Base-by-base conservation (phyloP, 441 rosid species). In the Euphorbia schlechtendalii region DNA sequence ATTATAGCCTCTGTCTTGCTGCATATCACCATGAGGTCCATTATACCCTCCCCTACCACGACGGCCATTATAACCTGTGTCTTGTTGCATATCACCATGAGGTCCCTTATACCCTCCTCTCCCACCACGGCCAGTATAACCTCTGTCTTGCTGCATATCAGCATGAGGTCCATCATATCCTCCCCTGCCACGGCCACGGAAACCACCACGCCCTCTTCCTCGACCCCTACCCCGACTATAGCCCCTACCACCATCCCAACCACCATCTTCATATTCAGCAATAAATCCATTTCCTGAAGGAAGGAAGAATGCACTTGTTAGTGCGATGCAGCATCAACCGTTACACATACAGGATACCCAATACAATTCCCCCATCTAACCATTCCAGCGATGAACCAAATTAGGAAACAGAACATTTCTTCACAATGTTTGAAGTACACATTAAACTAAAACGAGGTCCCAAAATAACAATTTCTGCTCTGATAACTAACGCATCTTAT, bases 161-260 rank as follows among this genome's bases (percentile, higher is more conserved):
- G 40, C 40, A 36, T 36, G 40, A 36, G 40, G 40, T 36, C 40
- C 40, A 36, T 36, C 9, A 36, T 36, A 36, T 54, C 92, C 90
- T 69, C 92, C 96, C 66, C 96, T 81, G 58, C 92, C 92, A 36
- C 89, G 89, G 70, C 97, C 88, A 57, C 92, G 86, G 40, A 36
- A 36, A 79, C 70, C 82, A 65, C 84, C 70, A 60, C 85, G 82
- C 52, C 96, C 90, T 82, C 96, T 84, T 34, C 94, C 94, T 11
- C 94, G 81, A 64, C 92, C 97, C 72, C 98, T 78, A 61, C 91
- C 94, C 77, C 98, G 81, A 46, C 68, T 52, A 74, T 78, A 78
- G 51, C 82, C 82, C 69, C 80, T 77, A 73, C 79, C 80, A 63
- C 73, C 78, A 58, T 92, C 96, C 85, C 81, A 77, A 36, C 86